Percentiles rank a stretch among this genome's conserved stretches.
These are phyloP conservation scores for Sparassis latifolia DNA, from an alignment of 1,284 basidiomycete genomes.

Conservation along the genomic window DNA sequence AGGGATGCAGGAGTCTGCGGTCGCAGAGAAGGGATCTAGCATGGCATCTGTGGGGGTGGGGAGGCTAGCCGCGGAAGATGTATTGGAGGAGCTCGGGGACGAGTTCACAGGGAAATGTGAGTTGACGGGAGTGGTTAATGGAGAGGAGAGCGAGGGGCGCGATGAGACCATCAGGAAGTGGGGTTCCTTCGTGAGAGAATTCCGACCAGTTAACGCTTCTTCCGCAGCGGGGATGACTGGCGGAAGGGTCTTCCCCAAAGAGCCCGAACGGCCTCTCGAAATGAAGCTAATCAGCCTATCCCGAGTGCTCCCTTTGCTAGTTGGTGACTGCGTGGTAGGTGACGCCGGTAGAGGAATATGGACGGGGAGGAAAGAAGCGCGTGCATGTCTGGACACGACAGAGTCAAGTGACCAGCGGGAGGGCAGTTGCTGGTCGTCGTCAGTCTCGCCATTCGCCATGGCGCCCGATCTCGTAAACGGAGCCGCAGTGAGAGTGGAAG, in stretches of 20 bases:
- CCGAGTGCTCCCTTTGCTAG: constrained; percentile 19
- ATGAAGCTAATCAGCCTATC: constrained; percentile 27
- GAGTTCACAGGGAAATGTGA: constrained; percentile 1
- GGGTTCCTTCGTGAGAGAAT: constrained; percentile 8
- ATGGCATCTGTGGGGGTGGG: constrained; percentile 19
- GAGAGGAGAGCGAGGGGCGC: constrained; percentile 7
- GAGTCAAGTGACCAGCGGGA: constrained; percentile 29
- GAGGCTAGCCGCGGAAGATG: constrained; percentile 17
- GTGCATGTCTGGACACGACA: constrained; percentile 14
- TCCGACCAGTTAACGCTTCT: constrained; percentile 9
- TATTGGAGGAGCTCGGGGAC: constrained; percentile 14
- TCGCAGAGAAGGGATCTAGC: constrained; percentile 13
- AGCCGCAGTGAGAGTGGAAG: constrained; percentile 2
- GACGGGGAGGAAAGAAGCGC: constrained; percentile 1
- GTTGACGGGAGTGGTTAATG: constrained; percentile 1
- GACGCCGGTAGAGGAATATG: neutral
- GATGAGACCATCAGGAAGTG: constrained; percentile 11
- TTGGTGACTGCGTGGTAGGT: constrained; percentile 12
- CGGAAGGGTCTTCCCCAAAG: constrained; percentile 18
- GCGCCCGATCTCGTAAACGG: constrained; percentile 3
- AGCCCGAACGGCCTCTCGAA: constrained; percentile 23
- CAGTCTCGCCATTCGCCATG: constrained; percentile 1
- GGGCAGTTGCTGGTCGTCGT: constrained; percentile 13
- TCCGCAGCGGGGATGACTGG: neutral
- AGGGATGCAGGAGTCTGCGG: constrained; percentile 10